Base-by-base conservation (phyloP, 306 rosid species). In the Coriaria nepalensis region DNA sequence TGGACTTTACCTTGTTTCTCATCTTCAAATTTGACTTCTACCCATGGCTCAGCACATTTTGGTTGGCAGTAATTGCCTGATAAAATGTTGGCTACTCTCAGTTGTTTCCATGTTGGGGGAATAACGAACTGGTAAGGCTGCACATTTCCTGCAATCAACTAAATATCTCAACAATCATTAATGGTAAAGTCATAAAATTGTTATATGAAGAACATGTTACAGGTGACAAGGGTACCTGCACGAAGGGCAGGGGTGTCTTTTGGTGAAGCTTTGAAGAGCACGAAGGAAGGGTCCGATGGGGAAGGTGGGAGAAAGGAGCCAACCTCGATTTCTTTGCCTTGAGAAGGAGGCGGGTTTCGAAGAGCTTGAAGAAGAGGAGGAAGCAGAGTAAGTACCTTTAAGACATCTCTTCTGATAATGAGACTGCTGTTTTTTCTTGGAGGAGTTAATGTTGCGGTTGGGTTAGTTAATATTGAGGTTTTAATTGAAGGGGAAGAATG, bases 61-160 rank as follows among this genome's bases (percentile, higher is more conserved):
- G 97, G 97, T 62, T 90, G 95, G 61, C 97, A 90, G 73, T 90
- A 90, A 65, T 90, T 90, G 44, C 97, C 97, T n/a, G 95, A 90
- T 61, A 90, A 60, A 52, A 90, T 90, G 80, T 90, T 90, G 10
- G 97, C 95, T 13, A 90, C 70, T 0, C 95, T 87, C 5, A 64
- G 47, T 58, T 84, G 94, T 73, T 90, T 90, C 95, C 97, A 90
- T 11, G 94, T 79, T 15, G 94, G 94, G 11, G 97, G 97, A 14
- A 90, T 62, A 50, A 90, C 39, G 65, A 90, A 84, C 72, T 77
- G 93, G 82, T 90, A 90, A 52, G 95, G 97, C 73, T 90, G 73
- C 60, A 90, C 97, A 66, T 90, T 90, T 68, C 97, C 97, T 84
- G 75, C 82, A 81, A 72, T 68, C 53, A 81, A 68, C 90, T 77